Evolutionary conservation across 768 basidiomycete genomes (phyloP).

Genomic region (Mycena filopes): DNA sequence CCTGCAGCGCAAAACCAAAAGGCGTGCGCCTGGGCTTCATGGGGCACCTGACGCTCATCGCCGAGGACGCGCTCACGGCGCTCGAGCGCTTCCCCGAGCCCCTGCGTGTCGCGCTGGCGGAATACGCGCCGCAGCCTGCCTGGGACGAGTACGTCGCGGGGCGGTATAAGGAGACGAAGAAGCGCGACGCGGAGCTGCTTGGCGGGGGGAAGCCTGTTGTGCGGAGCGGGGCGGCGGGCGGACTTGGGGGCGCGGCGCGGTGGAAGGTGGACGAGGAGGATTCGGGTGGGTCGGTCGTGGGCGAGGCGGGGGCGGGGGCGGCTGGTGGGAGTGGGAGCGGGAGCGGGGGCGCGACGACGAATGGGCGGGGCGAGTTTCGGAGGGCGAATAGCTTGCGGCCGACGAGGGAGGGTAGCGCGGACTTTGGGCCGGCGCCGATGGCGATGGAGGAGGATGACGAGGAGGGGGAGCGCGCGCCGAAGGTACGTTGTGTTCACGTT

Average conservation of each 20-base stretch:
- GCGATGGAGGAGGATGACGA: constrained; percentile 58
- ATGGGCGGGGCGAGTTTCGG: constrained; percentile 67
- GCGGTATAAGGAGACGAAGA: constrained; percentile 87
- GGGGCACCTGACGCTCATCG: constrained; percentile 95
- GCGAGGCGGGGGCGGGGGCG: constrained; percentile 11
- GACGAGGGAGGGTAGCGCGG: constrained; percentile 64
- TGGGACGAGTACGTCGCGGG: constrained; percentile 95
- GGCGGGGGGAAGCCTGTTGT: constrained; percentile 88
- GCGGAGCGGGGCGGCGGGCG: constrained; percentile 39
- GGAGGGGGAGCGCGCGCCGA: constrained; percentile 54
- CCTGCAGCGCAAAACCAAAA: constrained; percentile 76
- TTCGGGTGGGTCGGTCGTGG: constrained; percentile 25
- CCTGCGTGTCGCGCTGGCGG: constrained; percentile 69
- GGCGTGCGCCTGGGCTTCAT: constrained; percentile 91
- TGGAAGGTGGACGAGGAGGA: constrained; percentile 84
- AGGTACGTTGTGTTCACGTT: constrained; percentile 46
- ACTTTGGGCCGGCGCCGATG: constrained; percentile 69
- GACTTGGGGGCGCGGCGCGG: constrained; percentile 44
- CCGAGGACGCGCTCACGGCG: constrained; percentile 93
- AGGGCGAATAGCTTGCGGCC: constrained; percentile 56
- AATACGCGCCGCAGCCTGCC: constrained; percentile 75
- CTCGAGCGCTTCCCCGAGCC: constrained; percentile 89
- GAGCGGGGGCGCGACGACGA: constrained; percentile 27
- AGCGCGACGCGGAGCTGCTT: constrained; percentile 79
- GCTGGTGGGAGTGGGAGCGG: background rate